phyloP scores from a whole-genome alignment of 805 yeast genomes.

The Suhomyces kilbournensis region DNA sequence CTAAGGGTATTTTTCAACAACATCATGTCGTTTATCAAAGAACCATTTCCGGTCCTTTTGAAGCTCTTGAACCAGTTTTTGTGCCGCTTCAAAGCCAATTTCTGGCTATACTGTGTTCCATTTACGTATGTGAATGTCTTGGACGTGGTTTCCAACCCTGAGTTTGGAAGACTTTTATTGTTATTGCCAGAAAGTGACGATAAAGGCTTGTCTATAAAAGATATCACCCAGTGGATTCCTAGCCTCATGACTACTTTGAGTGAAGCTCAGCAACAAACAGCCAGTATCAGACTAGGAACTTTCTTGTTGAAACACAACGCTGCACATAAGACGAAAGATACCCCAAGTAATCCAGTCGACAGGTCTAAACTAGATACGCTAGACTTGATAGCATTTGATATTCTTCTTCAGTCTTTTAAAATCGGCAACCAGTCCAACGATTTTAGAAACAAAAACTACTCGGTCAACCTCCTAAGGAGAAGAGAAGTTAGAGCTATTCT shows the following conservation, averaged over 20 bases:
- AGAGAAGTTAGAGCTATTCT: conserved; percentile 50
- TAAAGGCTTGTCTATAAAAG: conserved; percentile 15
- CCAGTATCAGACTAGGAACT: conserved; percentile 50
- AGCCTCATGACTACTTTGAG: conserved; percentile 43
- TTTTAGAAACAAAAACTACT: conserved; percentile 21
- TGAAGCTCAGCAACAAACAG: conserved; percentile 49
- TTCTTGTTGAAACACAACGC: conserved; percentile 34
- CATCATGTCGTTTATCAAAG: conserved; percentile 47
- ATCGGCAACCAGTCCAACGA: conserved; percentile 12
- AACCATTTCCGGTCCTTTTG: conserved; percentile 55
- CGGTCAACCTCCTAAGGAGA: conserved; percentile 36
- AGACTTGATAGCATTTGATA: conserved; percentile 7
- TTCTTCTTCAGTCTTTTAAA: conserved; percentile 17
- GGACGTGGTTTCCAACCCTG: conserved; percentile 58
- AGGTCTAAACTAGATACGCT: not conserved
- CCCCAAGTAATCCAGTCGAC: not conserved
- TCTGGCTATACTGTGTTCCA: conserved; percentile 59
- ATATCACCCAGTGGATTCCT: conserved; percentile 55
- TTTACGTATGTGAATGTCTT: conserved; percentile 53
- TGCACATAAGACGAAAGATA: not conserved
- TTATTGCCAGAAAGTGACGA: conserved; percentile 4
- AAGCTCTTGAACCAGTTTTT: conserved; percentile 48
- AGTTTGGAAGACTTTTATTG: conserved; percentile 26
- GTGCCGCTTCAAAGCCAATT: conserved; percentile 36
- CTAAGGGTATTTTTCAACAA: conserved; percentile 47